These are phyloP conservation scores for Aspergillus diversus DNA, from an alignment of 495 filamentous ascomycete genomes.

Conservation along the genomic window DNA sequence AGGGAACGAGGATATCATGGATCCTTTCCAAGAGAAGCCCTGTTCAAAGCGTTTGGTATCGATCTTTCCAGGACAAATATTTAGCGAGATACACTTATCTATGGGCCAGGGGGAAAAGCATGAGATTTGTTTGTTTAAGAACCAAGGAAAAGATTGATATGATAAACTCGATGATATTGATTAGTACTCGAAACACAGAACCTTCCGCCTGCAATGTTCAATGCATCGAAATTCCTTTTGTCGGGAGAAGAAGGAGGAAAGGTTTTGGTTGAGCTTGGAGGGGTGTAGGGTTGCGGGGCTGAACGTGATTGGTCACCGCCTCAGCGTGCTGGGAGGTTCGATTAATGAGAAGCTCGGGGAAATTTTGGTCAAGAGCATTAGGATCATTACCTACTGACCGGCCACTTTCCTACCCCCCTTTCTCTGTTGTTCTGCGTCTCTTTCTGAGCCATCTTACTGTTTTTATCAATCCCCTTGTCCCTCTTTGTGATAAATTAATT, in stretches of 20 bases:
- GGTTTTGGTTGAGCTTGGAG: background rate
- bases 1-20: no score
- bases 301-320: constrained; percentile 45
- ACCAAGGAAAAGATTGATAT: no score
- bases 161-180: no score
- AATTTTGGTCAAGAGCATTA: constrained; percentile 47
- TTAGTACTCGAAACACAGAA: no score
- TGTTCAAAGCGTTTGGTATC: no score
- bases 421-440: constrained; percentile 19
- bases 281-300: constrained; percentile 34
- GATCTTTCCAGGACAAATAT: no score
- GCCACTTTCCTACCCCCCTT: constrained; percentile 31
- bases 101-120: no score
- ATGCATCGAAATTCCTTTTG: no score
- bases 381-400: constrained; percentile 24
- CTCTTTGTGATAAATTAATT: constrained; percentile 15
- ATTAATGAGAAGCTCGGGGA: constrained; percentile 47
- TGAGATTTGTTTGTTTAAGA: no score
- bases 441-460: constrained; percentile 17
- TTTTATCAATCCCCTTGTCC: constrained; percentile 7
- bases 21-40: no score
- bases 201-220: no score
- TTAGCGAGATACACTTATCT: no score
- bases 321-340: constrained; percentile 30
- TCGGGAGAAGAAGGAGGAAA: background rate